Percentiles rank a stretch among this genome's conserved stretches.
phyloP scores from a whole-genome alignment of 495 filamentous ascomycete genomes.

The Penicillium pulvis region DNA sequence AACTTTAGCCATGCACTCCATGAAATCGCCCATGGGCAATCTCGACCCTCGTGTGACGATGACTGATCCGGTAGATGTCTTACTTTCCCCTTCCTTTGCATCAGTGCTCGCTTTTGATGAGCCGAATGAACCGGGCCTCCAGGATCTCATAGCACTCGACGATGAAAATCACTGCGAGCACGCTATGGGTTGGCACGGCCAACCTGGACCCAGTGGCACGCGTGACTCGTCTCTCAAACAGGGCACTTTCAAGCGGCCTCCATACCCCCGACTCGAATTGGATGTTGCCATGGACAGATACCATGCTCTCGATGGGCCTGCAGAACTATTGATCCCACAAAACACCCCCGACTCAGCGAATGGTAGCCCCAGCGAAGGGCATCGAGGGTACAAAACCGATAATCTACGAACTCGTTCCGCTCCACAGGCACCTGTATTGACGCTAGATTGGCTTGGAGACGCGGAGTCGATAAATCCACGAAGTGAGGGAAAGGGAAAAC shows the following conservation, averaged over 20 bases:
- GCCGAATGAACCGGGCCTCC: not conserved
- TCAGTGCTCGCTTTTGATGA: conserved; percentile 16
- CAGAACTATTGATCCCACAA: conserved; percentile 22
- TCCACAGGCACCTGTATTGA: conserved; percentile 12
- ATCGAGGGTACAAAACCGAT: conserved; percentile 2
- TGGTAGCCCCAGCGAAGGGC: conserved; percentile 7
- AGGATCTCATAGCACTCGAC: conserved; percentile 2
- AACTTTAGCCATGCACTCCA: conserved; percentile 18
- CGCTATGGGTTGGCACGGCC: not conserved
- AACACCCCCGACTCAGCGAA: conserved; percentile 31
- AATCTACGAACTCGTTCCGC: conserved; percentile 11
- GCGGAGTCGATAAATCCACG: not conserved
- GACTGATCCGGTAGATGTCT: conserved; percentile 8
- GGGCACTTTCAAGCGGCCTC: conserved; percentile 2
- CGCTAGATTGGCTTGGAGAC: conserved; percentile 21
- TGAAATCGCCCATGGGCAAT: conserved; percentile 24
- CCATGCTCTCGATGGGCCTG: conserved; percentile 21
- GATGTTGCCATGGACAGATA: conserved; percentile 27
- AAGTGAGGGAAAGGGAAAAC: not conserved
- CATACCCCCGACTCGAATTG: conserved; percentile 22
- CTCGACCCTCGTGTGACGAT: conserved; percentile 27
- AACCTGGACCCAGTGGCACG: conserved; percentile 1
- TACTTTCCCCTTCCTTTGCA: conserved; percentile 17
- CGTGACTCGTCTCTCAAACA: conserved; percentile 5
- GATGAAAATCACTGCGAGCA: not conserved